Evolutionary conservation across 306 rosid genomes (phyloP), one percentile per base, ranked within the genome.

Genomic region (Dalbergia cochinchinensis): DNA sequence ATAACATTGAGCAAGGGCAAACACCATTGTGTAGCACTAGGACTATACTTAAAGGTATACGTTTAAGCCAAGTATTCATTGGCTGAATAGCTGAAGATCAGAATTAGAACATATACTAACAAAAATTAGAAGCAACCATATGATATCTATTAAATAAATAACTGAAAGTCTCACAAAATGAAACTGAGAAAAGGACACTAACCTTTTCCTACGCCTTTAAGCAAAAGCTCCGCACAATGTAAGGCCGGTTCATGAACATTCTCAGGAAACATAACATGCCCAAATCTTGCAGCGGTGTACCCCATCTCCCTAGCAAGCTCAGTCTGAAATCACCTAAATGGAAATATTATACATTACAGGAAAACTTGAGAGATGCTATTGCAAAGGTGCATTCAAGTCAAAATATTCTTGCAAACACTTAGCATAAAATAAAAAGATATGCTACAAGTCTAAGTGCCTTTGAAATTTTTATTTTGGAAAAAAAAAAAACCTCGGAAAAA

Each of bases 231-330:
- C 51, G 99, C 96, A 85, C 94, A 89, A 81, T 86, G 83, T 79
- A 95, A 80, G 79, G 92, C 98, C 74, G 99, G 99, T 76, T 95
- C 99, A 9, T 92, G 88, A 53, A 95, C 88, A 84, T 95, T 95
- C 89, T 95, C 98, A 42, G 99, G 98, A 88, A 95, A 95, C 99
- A 95, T 95, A 35, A 95, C 98, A 83, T 95, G 99, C 78, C 99
- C 99, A 90, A 72, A 95, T 90, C 99, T 90, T 71, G 92, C 97
- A 83, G 96, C 90, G 80, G 98, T 80, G 75, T 92, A 95, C 76
- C 97, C 97, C 89, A 95, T 83, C 73, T 91, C 98, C 86, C 97
- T 88, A 22, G 99, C 99, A 77, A 95, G 98, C 89, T 91, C 99
- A 84, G 90, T 83, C 98, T 95, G 99, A 91, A 92, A 89, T 85